Evolutionary conservation across 2,329 filamentous ascomycete species (phyloP).

Genomic region (Colletotrichum camelliae): DNA sequence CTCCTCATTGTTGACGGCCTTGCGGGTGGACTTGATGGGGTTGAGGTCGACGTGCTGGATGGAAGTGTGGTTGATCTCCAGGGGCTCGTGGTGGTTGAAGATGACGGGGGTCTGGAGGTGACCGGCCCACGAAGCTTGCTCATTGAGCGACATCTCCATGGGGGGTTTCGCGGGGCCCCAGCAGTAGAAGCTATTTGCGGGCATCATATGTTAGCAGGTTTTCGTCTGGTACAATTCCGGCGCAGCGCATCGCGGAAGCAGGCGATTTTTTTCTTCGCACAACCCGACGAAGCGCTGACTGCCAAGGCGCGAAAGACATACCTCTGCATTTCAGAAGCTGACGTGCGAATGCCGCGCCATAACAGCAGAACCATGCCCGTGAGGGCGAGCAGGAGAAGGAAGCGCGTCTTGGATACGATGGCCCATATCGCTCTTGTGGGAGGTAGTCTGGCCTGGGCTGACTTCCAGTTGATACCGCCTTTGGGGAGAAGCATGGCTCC

Average conservation of each 20-base stretch:
- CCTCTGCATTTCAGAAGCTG: conserved; percentile 90
- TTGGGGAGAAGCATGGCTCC: conserved; percentile 84
- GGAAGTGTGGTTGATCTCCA: conserved; percentile 81
- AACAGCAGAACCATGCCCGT: conserved; percentile 76
- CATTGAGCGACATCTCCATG: conserved; percentile 92
- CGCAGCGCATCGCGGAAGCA: background rate
- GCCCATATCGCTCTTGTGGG: conserved; percentile 74
- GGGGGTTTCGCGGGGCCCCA: conserved; percentile 96
- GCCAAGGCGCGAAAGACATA: conserved; percentile 46
- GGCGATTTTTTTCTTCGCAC: background rate
- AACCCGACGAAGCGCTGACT: background rate
- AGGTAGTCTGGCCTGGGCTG: conserved; percentile 79
- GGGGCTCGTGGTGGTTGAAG: conserved; percentile 92
- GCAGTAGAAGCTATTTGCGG: conserved; percentile 83
- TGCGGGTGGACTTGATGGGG: conserved; percentile 77
- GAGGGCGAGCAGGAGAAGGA: conserved; percentile 76
- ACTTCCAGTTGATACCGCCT: conserved; percentile 91
- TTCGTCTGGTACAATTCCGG: background rate
- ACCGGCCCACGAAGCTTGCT: conserved; percentile 86
- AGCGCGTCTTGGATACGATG: conserved; percentile 77
- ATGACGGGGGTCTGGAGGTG: conserved; percentile 92
- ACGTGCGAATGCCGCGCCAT: conserved; percentile 85
- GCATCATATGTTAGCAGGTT: background rate
- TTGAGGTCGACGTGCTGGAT: conserved; percentile 88
- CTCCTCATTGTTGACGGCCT: conserved; percentile 82